Base-by-base conservation (phyloP, 225 moss, liverwort and hornwort genomes). In the Sphagnum tenellum region DNA sequence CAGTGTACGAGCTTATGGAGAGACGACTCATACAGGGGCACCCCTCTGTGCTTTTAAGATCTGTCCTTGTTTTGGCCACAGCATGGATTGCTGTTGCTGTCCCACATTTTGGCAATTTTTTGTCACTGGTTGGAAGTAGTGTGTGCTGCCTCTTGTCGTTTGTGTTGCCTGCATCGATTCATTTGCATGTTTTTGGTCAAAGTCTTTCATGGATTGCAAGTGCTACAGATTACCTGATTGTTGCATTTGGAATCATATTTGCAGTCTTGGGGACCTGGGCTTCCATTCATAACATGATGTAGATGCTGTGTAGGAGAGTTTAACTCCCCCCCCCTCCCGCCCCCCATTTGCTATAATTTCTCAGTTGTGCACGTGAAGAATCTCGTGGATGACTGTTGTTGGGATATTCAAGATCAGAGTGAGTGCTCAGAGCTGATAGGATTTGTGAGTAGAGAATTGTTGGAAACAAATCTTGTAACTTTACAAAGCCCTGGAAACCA, bases 101-200 rank as follows among this genome's bases (percentile, higher is more conserved):
- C 14, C 98, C 93, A 7, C 78, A 89, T 56, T 98, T 98, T 10
- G 89, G 90, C 59, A 73, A 49, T 1, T 98, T 98, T 50, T 72
- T 98, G 57, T 84, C 98, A 4, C 93, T 98, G 7, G 78, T 98
- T 10, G 98, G 98, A 8, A 98, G 89, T 50, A 98, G 98, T 49
- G 86, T 98, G 3, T 98, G 98, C 68, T 86, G 89, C 81, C 48
- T 90, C 64, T 78, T 98, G 2, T 86, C 98, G 0, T 93, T 98
- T 49, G 84, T 93, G 50, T 76, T 98, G 70, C 98, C 98, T 2
- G 85, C 77, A 3, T 66, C 84, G 74, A 81, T 98, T 69, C 98
- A 98, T 62, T 83, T 98, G 72, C 83, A 72, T 47, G 67, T 83
- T 0, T 80, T 86, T 60, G 70, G 79, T 66, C 60, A 68, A 45